Evolutionary conservation across 805 yeast species (phyloP).

Genomic region (Saturnispora gosingensis): DNA sequence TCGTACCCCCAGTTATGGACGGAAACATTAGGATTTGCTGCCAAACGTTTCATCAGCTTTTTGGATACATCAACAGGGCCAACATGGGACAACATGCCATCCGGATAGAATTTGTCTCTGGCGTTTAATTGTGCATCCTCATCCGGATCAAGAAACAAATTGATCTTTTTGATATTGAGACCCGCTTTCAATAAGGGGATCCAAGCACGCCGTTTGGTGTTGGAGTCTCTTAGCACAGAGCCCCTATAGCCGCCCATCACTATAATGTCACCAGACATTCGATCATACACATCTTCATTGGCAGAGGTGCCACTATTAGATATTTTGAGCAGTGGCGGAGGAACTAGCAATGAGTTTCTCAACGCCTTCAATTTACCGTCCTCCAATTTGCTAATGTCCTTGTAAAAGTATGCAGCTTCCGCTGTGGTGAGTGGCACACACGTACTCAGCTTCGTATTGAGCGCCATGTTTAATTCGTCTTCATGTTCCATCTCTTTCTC

Average conservation of each 20-base stretch:
- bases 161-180: constrained; percentile 58
- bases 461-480: background rate
- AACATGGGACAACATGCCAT: constrained; percentile 68
- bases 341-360: constrained; percentile 41
- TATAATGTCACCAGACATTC: constrained; percentile 68
- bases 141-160: constrained; percentile 63
- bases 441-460: constrained; percentile 31
- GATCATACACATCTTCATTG: constrained; percentile 31
- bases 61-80: constrained; percentile 82
- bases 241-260: constrained; percentile 89
- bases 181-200: constrained; percentile 78
- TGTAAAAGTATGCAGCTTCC: constrained; percentile 55
- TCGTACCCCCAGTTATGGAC: constrained; percentile 84
- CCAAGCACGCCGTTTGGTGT: constrained; percentile 67
- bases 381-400: constrained; percentile 47
- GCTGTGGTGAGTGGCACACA: constrained; percentile 50
- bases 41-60: constrained; percentile 46
- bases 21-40: constrained; percentile 45
- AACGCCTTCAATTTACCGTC: constrained; percentile 65
- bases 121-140: constrained; percentile 60
- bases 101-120: constrained; percentile 47
- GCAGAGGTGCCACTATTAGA: background rate
- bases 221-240: constrained; percentile 56
- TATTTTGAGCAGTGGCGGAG: constrained; percentile 10
- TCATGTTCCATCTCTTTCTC: background rate